Percentiles rank a stretch among this genome's conserved stretches.
Evolutionary conservation across 345 rosid species (phyloP).

Genomic region (Kandelia obovata): DNA sequence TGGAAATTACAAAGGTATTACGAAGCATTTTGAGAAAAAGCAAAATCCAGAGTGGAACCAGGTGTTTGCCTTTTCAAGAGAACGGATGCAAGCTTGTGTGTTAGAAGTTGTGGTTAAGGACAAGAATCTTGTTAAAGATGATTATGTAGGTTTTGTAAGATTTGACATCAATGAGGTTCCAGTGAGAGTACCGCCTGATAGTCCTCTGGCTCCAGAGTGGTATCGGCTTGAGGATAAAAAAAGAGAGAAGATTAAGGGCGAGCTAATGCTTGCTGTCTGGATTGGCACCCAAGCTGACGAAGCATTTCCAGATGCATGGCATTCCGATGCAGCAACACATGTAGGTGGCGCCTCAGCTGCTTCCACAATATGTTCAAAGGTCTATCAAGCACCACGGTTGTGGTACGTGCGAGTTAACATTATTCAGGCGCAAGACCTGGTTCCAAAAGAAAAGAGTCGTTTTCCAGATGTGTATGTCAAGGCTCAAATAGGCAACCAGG

Average conservation of each 20-base stretch:
- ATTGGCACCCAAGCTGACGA: slow-evolving; percentile 39
- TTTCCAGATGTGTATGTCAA: slow-evolving; percentile 33
- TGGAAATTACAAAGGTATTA: slow-evolving; percentile 34
- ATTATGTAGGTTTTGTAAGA: slow-evolving; percentile 24
- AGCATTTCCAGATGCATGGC: slow-evolving; percentile 36
- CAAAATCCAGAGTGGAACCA: slow-evolving; percentile 36
- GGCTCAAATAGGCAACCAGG: slow-evolving; percentile 32
- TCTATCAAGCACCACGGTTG: slow-evolving; percentile 32
- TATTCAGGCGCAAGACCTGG: slow-evolving; percentile 32
- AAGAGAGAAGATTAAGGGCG: slow-evolving; percentile 31
- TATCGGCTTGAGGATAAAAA: slow-evolving; percentile 31
- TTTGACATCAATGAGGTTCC: slow-evolving; percentile 31
- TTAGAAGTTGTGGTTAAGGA: slow-evolving; percentile 32
- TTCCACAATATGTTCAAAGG: slow-evolving; percentile 31
- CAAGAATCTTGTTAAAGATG: slow-evolving; percentile 29
- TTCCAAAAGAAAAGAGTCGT: slow-evolving; percentile 28
- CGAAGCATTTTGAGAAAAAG: slow-evolving; percentile 30
- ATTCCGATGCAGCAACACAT: slow-evolving; percentile 33
- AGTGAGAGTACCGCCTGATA: slow-evolving; percentile 32
- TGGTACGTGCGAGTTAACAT: slow-evolving; percentile 36
- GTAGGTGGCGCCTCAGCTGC: slow-evolving; percentile 19
- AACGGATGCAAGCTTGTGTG: slow-evolving; percentile 32
- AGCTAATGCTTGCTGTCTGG: slow-evolving; percentile 39
- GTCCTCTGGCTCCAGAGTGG: slow-evolving; percentile 39
- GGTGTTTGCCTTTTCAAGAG: slow-evolving; percentile 38